Conservation (phyloP, 2,329 filamentous ascomycete species). For the Parascedosporium putredinis region DNA sequence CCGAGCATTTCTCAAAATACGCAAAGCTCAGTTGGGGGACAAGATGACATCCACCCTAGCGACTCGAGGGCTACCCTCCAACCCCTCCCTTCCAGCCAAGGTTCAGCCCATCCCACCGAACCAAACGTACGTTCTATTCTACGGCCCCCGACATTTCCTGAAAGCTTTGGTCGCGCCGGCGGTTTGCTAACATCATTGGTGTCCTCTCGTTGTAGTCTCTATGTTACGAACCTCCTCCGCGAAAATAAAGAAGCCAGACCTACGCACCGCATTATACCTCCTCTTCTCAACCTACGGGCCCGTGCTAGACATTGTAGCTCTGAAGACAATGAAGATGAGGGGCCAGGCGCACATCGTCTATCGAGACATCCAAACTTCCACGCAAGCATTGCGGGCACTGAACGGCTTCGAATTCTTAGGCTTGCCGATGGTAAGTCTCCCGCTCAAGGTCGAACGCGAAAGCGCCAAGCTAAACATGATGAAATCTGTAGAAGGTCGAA, state of each 20-base stretch:
- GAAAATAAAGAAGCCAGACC: constrained; percentile 81
- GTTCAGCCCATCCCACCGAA: constrained; percentile 54
- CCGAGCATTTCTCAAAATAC: too few species aligned
- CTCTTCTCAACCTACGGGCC: constrained; percentile 90
- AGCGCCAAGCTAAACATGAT: constrained; percentile 10
- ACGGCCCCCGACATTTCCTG: too few species aligned
- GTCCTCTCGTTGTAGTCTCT: constrained; percentile 49
- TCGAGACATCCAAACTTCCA: constrained; percentile 80
- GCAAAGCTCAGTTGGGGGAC: too few species aligned
- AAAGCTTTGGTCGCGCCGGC: too few species aligned
- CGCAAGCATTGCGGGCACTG: constrained; percentile 82
- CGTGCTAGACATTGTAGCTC: constrained; percentile 80
- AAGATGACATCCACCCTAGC: constrained; percentile 18
- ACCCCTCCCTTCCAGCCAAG: constrained; percentile 35
- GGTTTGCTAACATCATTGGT: too few species aligned
- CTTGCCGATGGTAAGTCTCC: constrained; percentile 57
- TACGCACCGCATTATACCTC: constrained; percentile 81
- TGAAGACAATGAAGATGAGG: constrained; percentile 87
- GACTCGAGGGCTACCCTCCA: constrained; percentile 27
- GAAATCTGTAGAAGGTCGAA: constrained; percentile 58
- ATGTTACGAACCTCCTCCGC: constrained; percentile 80
- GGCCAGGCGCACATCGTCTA: constrained; percentile 93
- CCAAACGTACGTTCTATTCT: constrained; percentile 69
- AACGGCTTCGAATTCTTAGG: constrained; percentile 83
- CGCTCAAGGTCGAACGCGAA: neutral